Conservation (phyloP, 345 rosid species). For the Kernera saxatilis region DNA sequence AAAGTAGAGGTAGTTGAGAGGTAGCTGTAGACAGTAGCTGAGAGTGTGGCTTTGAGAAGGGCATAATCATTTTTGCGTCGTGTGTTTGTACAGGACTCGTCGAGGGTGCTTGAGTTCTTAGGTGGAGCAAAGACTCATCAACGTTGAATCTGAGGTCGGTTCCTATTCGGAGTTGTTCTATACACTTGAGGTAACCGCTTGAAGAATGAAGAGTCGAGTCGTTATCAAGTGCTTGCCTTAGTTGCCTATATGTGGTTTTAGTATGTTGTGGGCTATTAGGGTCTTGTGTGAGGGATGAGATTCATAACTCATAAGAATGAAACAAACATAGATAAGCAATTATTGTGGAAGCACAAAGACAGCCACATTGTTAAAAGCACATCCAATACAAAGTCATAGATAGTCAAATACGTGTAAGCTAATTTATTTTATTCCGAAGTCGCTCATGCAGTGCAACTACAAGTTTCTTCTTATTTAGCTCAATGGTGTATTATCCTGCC, state of each 20-base stretch:
- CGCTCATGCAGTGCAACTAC: not conserved
- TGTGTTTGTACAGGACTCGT: slow-evolving; percentile 44
- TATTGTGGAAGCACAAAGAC: not conserved
- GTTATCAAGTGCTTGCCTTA: not conserved
- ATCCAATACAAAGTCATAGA: not conserved
- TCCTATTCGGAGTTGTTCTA: not conserved
- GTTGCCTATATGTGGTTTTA: too few relatives aligned
- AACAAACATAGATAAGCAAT: not conserved
- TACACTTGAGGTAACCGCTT: not conserved
- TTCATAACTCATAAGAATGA: not conserved
- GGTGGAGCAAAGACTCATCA: not conserved
- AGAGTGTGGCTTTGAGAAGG: slow-evolving; percentile 4
- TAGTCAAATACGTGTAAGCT: not conserved
- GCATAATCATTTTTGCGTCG: slow-evolving; percentile 63
- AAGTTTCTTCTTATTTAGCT: not conserved
- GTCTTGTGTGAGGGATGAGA: not conserved
- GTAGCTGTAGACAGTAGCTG: slow-evolving; percentile 7
- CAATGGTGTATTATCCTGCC: not conserved
- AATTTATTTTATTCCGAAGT: not conserved
- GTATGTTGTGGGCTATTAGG: not conserved
- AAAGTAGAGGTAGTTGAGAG: slow-evolving; percentile 50
- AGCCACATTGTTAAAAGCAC: not conserved
- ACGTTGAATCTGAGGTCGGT: not conserved
- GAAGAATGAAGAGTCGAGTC: not conserved
- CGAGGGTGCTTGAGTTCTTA: slow-evolving; percentile 6